Evolutionary conservation across 129 eudicot species (phyloP), one percentile per base, ranked within the genome.

Genomic region (Smallanthus sonchifolius): DNA sequence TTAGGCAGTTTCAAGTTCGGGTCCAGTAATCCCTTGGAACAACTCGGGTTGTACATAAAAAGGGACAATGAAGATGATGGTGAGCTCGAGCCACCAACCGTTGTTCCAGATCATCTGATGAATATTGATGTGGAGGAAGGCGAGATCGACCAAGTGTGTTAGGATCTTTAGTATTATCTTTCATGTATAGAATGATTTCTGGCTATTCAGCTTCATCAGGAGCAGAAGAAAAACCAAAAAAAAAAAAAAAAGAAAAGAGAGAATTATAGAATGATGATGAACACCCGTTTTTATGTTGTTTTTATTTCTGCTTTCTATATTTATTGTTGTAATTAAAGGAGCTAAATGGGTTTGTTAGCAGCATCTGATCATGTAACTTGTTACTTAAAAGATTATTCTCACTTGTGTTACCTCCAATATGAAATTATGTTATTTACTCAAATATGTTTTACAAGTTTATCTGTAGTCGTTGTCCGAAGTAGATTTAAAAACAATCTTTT

Each of bases 11-110:
- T 93, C 76, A 90, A 88, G 17, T 90, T 90, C 68, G 97, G 88
- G 60, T 80, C 84, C 43, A 90, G 87, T 73, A 93, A 93, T 80
- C 97, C 97, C 0, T 75, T 93, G 74, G 98, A 93, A 67, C 95
- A 93, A 57, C 95, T 93, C 10, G 98, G 98, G 3, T 75, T 93
- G 67, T 93, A 78, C 87, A 90, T 90, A 84, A 93, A 93, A 65
- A 78, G 70, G 73, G 98, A 93, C 19, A 95, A 93, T 19, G 96
- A 93, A 17, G 98, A 92, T 0, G 96, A 93, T 34, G 97, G 88
- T 61, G 98, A 88, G 73, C 86, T 56, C 0, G 96, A 87, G 74
- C 82, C 76, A 24, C 86, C 85, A 2, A 61, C 61, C 11, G 19
- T 44, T 48, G 76, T 40, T 56, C 80, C 82, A 2, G 54, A 51